These are phyloP conservation scores for Yamadazyma epiphylla DNA, from an alignment of 1,139 yeast species.

Conservation along the genomic window DNA sequence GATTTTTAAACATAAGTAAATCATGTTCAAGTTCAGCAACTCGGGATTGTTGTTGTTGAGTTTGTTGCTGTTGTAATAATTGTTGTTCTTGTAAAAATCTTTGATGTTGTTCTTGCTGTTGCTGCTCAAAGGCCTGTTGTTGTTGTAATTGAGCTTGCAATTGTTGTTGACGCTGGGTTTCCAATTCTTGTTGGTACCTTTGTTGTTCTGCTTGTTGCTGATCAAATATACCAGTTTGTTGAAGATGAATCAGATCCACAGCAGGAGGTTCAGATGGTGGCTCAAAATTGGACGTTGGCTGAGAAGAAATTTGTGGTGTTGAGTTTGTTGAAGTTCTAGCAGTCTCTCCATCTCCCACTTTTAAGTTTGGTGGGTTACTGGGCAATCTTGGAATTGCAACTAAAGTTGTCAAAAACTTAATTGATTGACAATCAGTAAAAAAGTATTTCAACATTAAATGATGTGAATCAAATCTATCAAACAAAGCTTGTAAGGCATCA, in stretches of 20 bases:
- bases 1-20: conserved; percentile 68
- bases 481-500: conserved; percentile 73
- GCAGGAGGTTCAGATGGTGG: conserved; percentile 34
- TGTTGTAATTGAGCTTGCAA: conserved; percentile 52
- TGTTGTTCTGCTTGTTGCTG: conserved; percentile 64
- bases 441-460: conserved; percentile 78
- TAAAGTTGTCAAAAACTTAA: conserved; percentile 77
- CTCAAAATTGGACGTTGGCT: conserved; percentile 29
- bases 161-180: conserved; percentile 42
- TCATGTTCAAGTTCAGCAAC: conserved; percentile 83
- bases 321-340: conserved; percentile 23
- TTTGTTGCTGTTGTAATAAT: conserved; percentile 62
- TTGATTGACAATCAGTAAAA: conserved; percentile 85
- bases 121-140: conserved; percentile 65
- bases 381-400: conserved; percentile 85
- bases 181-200: conserved; percentile 60
- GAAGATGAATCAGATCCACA: conserved; percentile 39
- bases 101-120: conserved; percentile 62
- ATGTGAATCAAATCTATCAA: conserved; percentile 73
- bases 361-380: conserved; percentile 62
- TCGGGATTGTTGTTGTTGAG: conserved; percentile 74
- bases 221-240: conserved; percentile 44
- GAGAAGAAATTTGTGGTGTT: conserved; percentile 28
- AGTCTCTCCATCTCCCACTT: conserved; percentile 34
- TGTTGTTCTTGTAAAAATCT: conserved; percentile 52